Conservation (phyloP, 345 rosid species). For the Eutrema heterophyllum region DNA sequence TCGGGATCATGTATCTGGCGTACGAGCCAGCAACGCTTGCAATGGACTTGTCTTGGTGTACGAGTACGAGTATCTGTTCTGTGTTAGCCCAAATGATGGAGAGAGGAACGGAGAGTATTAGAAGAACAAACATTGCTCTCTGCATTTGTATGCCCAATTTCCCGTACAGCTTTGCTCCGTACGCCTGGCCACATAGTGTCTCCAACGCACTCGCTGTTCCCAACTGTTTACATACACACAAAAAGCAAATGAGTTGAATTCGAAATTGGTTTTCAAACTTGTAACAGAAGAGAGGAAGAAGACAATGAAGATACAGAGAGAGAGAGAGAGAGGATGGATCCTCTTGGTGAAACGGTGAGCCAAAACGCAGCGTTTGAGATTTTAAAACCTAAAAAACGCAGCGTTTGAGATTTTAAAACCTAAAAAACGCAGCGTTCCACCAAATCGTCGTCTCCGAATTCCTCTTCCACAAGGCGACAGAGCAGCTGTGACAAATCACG, state of each 20-base stretch:
- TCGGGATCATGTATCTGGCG: conserved; percentile 41
- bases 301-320: no score
- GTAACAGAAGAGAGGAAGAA: no score
- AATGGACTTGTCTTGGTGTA: conserved; percentile 27
- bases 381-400: no score
- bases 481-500: no score
- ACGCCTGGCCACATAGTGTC: conserved; percentile 70
- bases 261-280: no score
- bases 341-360: no score
- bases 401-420: no score
- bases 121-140: conserved; percentile 61
- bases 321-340: no score
- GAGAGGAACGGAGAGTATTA: conserved; percentile 54
- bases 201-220: conserved; percentile 81
- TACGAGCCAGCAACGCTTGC: conserved; percentile 42
- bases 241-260: background rate
- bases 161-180: conserved; percentile 57
- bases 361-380: no score
- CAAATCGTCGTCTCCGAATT: no score
- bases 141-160: conserved; percentile 61
- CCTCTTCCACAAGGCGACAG: no score
- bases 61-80: conserved; percentile 1
- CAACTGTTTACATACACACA: conserved; percentile 26
- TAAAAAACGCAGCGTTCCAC: no score
- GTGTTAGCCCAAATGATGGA: conserved; percentile 27